Evolutionary conservation across 768 basidiomycete genomes (phyloP), one percentile per base, ranked within the genome.

Genomic region (Tricholoma saponaceum): DNA sequence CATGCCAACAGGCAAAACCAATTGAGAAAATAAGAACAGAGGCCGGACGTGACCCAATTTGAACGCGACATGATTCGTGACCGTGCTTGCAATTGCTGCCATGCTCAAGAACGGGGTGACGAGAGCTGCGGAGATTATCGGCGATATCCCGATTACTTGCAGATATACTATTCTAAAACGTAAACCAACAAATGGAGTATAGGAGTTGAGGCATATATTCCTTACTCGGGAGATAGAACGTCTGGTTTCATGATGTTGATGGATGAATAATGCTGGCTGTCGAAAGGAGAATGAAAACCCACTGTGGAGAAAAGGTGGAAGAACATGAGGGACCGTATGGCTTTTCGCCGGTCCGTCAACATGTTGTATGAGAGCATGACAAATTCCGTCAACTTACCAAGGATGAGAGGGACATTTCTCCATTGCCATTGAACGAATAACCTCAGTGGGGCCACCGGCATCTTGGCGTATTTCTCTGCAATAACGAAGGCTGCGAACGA

Each of bases 341-440:
- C 65, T 66, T 52, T 18, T 52, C 9, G 9, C 16, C n/a, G 33
- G n/a, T 25, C 32, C 37, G 46, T 51, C 20, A 35, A 49, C 12
- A 25, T 8, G 6, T 13, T 33, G 7, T 43, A 5, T 47, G 7
- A 35, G 14, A 28, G 30, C n/a, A 52, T 16, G 10, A 32, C 5
- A 33, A 16, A 39, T 35, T 6, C n/a, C 20, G 41, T 43, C 41
- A 28, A 58, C 59, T 20, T 35, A 68, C 67, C 52, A 32, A 67
- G 62, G 51, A 66, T 65, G 22, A 69, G 52, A 6, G 67, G 62
- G 4, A 68, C 66, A 49, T 69, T 69, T 20, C 68, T 59, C 68
- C 68, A 68, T 50, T 61, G 62, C 68, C 68, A 69, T 57, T 61
- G 44, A 22, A 57, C 53, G 46, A 68, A 68, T 18, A 66, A 58